phyloP scores from a whole-genome alignment of 306 rosid species.

The Gastrolobium villosum region DNA sequence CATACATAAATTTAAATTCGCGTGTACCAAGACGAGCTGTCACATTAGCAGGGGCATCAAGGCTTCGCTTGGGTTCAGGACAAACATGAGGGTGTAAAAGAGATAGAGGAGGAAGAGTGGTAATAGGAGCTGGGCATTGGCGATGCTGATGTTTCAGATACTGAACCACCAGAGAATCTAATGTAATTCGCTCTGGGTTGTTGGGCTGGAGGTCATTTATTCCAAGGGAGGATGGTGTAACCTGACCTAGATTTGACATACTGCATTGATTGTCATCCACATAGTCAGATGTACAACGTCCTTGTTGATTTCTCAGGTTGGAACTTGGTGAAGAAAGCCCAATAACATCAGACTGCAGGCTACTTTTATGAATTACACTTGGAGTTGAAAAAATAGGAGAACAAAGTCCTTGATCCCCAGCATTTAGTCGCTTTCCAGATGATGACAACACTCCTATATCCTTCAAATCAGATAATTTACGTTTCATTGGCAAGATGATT shows the following conservation, averaged over 20 bases:
- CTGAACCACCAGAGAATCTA: slow-evolving; percentile 81
- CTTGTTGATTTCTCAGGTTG: slow-evolving; percentile 59
- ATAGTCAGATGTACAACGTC: slow-evolving; percentile 57
- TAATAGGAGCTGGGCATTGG: slow-evolving; percentile 87
- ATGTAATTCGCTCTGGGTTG: slow-evolving; percentile 69
- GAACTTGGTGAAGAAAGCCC: slow-evolving; percentile 63
- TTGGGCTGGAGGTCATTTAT: slow-evolving; percentile 62
- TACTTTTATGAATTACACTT: slow-evolving; percentile 51
- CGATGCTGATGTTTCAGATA: slow-evolving; percentile 91
- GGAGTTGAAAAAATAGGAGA: slow-evolving; percentile 64
- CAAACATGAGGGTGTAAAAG: slow-evolving; percentile 81
- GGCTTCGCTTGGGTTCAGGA: slow-evolving; percentile 83
- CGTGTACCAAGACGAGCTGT: slow-evolving; percentile 82
- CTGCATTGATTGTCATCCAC: slow-evolving; percentile 64
- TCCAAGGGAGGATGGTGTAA: slow-evolving; percentile 57
- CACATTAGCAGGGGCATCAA: slow-evolving; percentile 80
- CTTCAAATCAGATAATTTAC: slow-evolving; percentile 65
- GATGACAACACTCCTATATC: slow-evolving; percentile 61
- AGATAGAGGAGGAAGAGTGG: slow-evolving; percentile 88
- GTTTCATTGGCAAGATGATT: slow-evolving; percentile 68
- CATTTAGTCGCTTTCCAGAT: slow-evolving; percentile 66
- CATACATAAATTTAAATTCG: slow-evolving; percentile 66
- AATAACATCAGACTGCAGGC: slow-evolving; percentile 54
- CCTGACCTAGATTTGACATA: slow-evolving; percentile 54
- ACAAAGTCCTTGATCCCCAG: slow-evolving; percentile 67